Conservation (phyloP, 2,329 filamentous ascomycete species). For the Trichoderma sp. region DNA sequence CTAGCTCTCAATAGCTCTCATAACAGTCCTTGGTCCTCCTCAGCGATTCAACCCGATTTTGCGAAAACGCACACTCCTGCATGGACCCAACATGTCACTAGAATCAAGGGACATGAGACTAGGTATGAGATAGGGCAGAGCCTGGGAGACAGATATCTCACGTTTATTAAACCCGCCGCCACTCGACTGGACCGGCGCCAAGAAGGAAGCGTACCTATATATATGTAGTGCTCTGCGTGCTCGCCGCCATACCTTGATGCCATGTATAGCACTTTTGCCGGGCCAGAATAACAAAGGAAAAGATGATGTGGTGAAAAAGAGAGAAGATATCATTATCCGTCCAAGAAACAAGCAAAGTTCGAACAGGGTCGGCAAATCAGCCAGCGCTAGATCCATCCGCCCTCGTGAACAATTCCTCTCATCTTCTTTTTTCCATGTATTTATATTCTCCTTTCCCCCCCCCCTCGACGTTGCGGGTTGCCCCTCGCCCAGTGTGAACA, state of each 20-base stretch:
- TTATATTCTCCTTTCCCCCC: neutral
- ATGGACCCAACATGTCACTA: neutral
- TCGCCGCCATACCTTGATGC: constrained; percentile 5
- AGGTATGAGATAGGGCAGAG: no score
- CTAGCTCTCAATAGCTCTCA: neutral
- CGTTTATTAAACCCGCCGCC: constrained; percentile 11
- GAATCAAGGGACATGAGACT: no score
- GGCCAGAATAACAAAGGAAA: neutral
- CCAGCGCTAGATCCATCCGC: constrained; percentile 28
- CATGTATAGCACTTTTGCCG: constrained; percentile 1
- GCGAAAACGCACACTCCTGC: neutral
- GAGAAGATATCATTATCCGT: neutral
- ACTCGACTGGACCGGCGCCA: neutral
- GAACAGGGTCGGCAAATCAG: constrained; percentile 24
- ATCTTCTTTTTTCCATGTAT: constrained; percentile 3
- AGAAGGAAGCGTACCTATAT: neutral
- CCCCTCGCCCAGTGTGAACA: constrained; percentile 22
- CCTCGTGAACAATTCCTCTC: constrained; percentile 7
- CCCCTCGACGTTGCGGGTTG: constrained; percentile 7
- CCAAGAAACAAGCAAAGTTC: constrained; percentile 6
- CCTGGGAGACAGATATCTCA: neutral
- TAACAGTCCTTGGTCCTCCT: neutral
- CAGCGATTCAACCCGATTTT: neutral
- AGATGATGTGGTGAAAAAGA: no score
- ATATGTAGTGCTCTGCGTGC: constrained; percentile 15